Percentiles rank a stretch among this genome's conserved stretches.
These are phyloP conservation scores for Volvariella surrecta DNA, from an alignment of 1,284 basidiomycete species.

Conservation along the genomic window DNA sequence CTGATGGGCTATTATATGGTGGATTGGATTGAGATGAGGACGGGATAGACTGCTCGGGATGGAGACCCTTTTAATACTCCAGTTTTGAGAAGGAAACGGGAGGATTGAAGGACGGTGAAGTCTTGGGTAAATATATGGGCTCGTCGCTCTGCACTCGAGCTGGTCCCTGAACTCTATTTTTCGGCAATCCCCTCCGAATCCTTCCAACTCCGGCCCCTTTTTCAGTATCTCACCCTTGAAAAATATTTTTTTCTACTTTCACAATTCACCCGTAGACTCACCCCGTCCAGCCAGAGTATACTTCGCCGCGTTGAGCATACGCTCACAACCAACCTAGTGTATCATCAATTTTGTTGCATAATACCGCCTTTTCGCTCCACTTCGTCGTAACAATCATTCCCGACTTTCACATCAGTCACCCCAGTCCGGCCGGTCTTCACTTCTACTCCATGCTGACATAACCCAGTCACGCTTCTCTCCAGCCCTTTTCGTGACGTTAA, in stretches of 20 bases:
- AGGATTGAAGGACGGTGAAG: slow-evolving; percentile 24
- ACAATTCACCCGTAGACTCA: slow-evolving; percentile 8
- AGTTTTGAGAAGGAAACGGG: slow-evolving; percentile 31
- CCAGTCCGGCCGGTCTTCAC: background rate
- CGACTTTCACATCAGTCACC: background rate
- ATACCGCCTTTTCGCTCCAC: background rate
- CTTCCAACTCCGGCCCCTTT: slow-evolving; percentile 47
- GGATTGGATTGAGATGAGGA: slow-evolving; percentile 15
- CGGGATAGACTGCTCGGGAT: slow-evolving; percentile 9
- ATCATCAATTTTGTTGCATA: slow-evolving; percentile 3
- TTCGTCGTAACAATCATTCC: background rate
- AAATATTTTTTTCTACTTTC: slow-evolving; percentile 18
- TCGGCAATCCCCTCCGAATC: slow-evolving; percentile 40
- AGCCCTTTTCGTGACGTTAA: no score
- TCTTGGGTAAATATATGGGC: slow-evolving; percentile 30
- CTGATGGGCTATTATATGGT: slow-evolving; percentile 21
- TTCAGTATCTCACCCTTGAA: slow-evolving; percentile 26
- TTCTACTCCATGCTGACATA: background rate
- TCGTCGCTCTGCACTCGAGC: slow-evolving; percentile 28
- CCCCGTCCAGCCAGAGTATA: background rate
- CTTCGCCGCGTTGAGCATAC: no score
- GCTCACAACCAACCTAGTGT: no score
- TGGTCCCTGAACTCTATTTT: slow-evolving; percentile 47
- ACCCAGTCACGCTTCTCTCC: background rate
- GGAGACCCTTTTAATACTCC: slow-evolving; percentile 39